These are phyloP conservation scores for Gonium pectorale DNA, from an alignment of 139 green algal species.

Conservation along the genomic window DNA sequence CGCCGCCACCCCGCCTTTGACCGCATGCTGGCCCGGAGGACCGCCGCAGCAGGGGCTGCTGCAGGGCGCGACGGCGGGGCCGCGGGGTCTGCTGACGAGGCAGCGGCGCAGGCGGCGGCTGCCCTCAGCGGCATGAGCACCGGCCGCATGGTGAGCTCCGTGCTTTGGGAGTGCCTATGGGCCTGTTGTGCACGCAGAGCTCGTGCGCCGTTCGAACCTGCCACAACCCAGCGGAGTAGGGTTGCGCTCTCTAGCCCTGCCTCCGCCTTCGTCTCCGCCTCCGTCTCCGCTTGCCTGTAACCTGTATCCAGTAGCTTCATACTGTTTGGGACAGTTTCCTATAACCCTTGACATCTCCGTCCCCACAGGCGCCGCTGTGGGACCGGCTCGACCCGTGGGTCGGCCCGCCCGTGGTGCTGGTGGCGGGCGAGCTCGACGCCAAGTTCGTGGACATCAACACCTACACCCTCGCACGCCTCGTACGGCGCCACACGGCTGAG, in stretches of 20 bases:
- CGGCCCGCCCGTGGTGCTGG: constrained; percentile 63
- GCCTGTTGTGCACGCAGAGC: no score
- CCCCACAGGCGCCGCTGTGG: constrained; percentile 59
- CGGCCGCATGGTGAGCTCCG: constrained; percentile 63
- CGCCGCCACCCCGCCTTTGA: constrained; percentile 59
- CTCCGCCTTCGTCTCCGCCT: no score
- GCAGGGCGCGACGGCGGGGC: background rate
- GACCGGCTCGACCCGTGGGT: constrained; percentile 28
- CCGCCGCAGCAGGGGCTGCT: background rate
- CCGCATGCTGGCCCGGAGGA: constrained; percentile 45
- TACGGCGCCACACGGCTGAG: background rate
- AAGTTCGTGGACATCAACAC: constrained; percentile 79
- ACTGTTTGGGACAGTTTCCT: no score
- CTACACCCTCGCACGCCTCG: constrained; percentile 41
- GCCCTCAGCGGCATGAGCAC: constrained; percentile 69
- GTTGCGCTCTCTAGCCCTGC: no score
- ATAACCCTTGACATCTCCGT: no score
- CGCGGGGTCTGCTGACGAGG: background rate
- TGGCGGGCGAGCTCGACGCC: constrained; percentile 69
- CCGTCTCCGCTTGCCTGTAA: no score
- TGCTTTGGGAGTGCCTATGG: no score
- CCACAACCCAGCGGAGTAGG: no score
- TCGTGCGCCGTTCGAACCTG: no score
- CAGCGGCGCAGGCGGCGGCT: constrained; percentile 38
- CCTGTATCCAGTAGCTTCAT: no score